Evolutionary conservation across 345 rosid genomes (phyloP).

Genomic region (Salix dunnii): DNA sequence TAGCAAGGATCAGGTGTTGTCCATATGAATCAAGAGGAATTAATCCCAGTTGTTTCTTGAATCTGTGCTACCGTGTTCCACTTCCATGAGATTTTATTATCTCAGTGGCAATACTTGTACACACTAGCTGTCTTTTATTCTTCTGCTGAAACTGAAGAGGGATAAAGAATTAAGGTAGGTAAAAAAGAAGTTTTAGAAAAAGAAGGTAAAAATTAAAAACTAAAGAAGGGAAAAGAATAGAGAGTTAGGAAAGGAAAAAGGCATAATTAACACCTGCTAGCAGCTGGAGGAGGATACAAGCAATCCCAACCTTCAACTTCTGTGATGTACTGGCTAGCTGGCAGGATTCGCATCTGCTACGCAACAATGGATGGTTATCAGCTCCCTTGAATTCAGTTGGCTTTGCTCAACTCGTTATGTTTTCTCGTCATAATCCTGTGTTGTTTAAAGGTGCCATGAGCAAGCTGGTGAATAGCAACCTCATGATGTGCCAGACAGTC

Average conservation of each 20-base stretch:
- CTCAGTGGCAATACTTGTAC: not conserved
- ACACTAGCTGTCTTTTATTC: not conserved
- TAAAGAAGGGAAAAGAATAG: too few species aligned
- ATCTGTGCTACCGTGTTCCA: not conserved
- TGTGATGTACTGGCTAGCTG: slow-evolving; percentile 15
- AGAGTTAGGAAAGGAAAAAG: too few species aligned
- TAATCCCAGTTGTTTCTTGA: too few species aligned
- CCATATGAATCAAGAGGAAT: not conserved
- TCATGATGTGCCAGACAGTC: too few species aligned
- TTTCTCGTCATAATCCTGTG: not conserved
- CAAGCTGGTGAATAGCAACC: too few species aligned
- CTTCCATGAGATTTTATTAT: not conserved
- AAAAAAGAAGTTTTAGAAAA: too few species aligned
- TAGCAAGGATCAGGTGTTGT: not conserved
- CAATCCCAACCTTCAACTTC: slow-evolving; percentile 16
- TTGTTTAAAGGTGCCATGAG: not conserved
- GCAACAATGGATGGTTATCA: slow-evolving; percentile 1
- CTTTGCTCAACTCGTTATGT: slow-evolving; percentile 15
- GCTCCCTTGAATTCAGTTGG: slow-evolving; percentile 9
- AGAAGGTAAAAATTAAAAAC: too few species aligned
- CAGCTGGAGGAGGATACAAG: slow-evolving; percentile 12
- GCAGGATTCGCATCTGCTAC: slow-evolving; percentile 1
- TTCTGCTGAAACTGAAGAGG: not conserved
- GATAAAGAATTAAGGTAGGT: too few species aligned
- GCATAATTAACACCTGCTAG: slow-evolving; percentile 16